Conservation (phyloP, 2,329 filamentous ascomycete genomes). For the Plectosphaerella sp. region DNA sequence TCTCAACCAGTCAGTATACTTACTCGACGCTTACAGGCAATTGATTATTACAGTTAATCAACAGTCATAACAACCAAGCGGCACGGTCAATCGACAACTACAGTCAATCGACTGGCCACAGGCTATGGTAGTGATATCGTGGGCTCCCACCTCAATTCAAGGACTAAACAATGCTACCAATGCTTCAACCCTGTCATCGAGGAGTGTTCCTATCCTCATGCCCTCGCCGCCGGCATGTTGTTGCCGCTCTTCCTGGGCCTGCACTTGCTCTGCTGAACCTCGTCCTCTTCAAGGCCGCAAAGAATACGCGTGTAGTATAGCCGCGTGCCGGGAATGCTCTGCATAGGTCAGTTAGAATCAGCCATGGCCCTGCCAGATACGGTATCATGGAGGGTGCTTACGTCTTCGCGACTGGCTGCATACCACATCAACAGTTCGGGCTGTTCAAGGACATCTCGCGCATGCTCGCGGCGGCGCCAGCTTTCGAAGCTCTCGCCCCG, state of each 20-base stretch:
- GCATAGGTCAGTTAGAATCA: not conserved
- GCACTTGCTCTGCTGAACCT: not conserved
- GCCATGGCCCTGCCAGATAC: not conserved
- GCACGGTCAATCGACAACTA: too few species aligned
- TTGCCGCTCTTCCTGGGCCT: not conserved
- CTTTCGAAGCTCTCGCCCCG: constrained; percentile 34
- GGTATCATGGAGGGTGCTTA: constrained; percentile 27
- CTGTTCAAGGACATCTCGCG: constrained; percentile 48
- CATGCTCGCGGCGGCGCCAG: constrained; percentile 41
- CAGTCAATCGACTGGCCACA: too few species aligned
- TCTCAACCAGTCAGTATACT: too few species aligned
- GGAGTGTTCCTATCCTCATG: too few species aligned
- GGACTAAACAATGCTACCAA: too few species aligned
- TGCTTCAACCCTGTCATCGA: too few species aligned
- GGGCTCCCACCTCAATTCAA: too few species aligned
- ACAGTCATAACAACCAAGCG: too few species aligned
- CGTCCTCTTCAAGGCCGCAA: constrained; percentile 41
- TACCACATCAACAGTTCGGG: constrained; percentile 58
- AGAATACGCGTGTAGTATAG: constrained; percentile 53
- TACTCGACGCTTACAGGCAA: too few species aligned
- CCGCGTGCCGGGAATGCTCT: constrained; percentile 54
- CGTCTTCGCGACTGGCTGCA: constrained; percentile 48
- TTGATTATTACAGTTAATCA: too few species aligned
- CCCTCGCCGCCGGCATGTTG: too few species aligned
- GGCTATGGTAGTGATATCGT: too few species aligned